Evolutionary conservation across 164 flowering plant species (phyloP).

Genomic region (Nelumbo lutea): DNA sequence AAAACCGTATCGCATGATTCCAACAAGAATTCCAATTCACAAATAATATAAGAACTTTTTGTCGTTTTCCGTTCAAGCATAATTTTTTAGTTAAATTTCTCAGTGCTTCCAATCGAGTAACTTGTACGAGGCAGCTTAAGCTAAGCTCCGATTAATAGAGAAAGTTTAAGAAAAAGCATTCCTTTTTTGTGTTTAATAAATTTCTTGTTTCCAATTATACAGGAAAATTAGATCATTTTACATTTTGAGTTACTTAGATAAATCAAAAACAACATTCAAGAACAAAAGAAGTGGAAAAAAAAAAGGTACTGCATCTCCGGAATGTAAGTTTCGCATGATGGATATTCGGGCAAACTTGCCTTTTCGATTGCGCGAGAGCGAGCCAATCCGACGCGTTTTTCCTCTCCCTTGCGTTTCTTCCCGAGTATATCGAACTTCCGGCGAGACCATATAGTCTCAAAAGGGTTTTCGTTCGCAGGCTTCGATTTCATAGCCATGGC

Average conservation of each 20-base stretch:
- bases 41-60: not conserved
- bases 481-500: conserved; percentile 54
- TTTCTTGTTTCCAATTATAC: no score
- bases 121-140: no score
- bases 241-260: no score
- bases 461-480: conserved; percentile 51
- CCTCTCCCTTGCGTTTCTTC: conserved; percentile 88
- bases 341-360: conserved; percentile 23
- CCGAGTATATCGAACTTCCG: conserved; percentile 84
- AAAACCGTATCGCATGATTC: not conserved
- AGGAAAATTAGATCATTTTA: not conserved
- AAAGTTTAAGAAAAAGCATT: no score
- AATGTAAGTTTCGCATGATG: no score
- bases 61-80: no score
- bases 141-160: no score
- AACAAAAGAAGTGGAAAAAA: not conserved
- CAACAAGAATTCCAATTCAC: not conserved
- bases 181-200: no score
- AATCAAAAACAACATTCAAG: not conserved
- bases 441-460: conserved; percentile 88
- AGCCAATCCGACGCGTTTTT: conserved; percentile 71
- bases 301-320: not conserved
- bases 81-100: no score
- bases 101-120: no score
- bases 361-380: conserved; percentile 76